Base-by-base conservation (phyloP, 495 filamentous ascomycete genomes). In the Aspergillus egyptiacus region DNA sequence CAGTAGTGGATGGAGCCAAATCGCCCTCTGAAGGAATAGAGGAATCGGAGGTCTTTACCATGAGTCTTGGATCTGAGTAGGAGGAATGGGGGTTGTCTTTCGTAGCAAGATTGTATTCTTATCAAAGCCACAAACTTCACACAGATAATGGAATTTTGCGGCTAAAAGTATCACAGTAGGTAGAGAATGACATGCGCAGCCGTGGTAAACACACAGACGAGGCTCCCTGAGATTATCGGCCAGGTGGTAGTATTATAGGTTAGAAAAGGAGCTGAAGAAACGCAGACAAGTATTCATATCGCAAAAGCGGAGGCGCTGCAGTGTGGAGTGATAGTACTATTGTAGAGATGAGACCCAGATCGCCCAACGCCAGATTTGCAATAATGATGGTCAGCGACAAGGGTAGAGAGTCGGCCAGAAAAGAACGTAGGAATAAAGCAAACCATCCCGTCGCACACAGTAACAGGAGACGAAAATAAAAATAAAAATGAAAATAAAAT, bases 291-390 rank as follows among this genome's bases (percentile, higher is more conserved):
- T 19, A 42, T 17, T 18, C 32, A 20, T n/a, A 18, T 33, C 33
- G 35, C 34, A 34, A 25, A 38, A 5, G n/a, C n/a, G 19, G 8
- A 51, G 40, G 22, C 43, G 34, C 15, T 39, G 33, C 34, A 32
- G 27, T 11, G 47, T 36, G 35, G 38, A 46, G 31, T 39, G 27
- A 35, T 31, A 22, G 17, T 46, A 31, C 31, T 9, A 30, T 45
- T 17, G 19, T 6, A 42, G 36, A 28, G 30, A 48, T 49, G 48
- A 34, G 50, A 45, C 50, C 45, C 33, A 55, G 40, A 62, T 57
- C 46, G 53, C 51, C n/a, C 37, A 57, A 62, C 59, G 59, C 59
- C 56, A 49, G 15, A 11, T 22, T 53, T 50, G 48, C 48, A 57
- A 53, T 48, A 59, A 57, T 50, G 45, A 50, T 46, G 27, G 50